A percentile compares a stretch with the other conserved stretches of the same genome.
These are phyloP conservation scores for Orbilia ellipsospora DNA, from an alignment of 2,329 filamentous ascomycete genomes.

Conservation along the genomic window DNA sequence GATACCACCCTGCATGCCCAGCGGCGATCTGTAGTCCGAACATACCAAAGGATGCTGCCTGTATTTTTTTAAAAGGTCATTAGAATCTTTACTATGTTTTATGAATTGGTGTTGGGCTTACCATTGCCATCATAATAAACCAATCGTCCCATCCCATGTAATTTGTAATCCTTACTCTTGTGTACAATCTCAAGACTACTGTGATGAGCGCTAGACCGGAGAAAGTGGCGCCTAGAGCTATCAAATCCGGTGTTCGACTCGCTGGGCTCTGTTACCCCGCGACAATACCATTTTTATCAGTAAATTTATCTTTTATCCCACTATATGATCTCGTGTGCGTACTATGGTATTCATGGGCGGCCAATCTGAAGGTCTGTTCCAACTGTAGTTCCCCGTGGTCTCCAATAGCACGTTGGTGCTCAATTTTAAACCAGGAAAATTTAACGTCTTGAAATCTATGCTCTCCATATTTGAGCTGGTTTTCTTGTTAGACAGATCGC, in stretches of 20 bases:
- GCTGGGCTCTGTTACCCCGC: constrained; percentile 7
- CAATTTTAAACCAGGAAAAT: too few relatives aligned
- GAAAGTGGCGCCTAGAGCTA: constrained; percentile 19
- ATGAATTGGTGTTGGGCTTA: background rate
- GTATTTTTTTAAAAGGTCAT: background rate
- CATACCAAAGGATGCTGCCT: constrained; percentile 30
- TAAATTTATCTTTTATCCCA: background rate
- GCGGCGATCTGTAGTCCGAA: constrained; percentile 32
- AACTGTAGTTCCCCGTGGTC: constrained; percentile 25
- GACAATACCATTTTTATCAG: background rate
- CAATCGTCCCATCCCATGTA: constrained; percentile 53
- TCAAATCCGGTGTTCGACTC: constrained; percentile 2
- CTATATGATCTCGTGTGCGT: background rate
- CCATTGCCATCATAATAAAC: constrained; percentile 45
- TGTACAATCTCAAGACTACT: constrained; percentile 35
- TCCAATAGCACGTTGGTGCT: background rate
- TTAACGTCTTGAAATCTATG: too few relatives aligned
- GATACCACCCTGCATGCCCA: constrained; percentile 28
- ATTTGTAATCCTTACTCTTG: constrained; percentile 23
- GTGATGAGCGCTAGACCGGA: constrained; percentile 17
- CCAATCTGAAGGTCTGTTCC: constrained; percentile 24
- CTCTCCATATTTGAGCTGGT: too few relatives aligned
- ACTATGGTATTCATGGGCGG: constrained; percentile 30
- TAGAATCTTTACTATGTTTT: too few relatives aligned
- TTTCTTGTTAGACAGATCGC: too few relatives aligned